These are phyloP conservation scores for Bothriochloa decipiens DNA, from an alignment of 176 grass and related monocot species.

Conservation along the genomic window DNA sequence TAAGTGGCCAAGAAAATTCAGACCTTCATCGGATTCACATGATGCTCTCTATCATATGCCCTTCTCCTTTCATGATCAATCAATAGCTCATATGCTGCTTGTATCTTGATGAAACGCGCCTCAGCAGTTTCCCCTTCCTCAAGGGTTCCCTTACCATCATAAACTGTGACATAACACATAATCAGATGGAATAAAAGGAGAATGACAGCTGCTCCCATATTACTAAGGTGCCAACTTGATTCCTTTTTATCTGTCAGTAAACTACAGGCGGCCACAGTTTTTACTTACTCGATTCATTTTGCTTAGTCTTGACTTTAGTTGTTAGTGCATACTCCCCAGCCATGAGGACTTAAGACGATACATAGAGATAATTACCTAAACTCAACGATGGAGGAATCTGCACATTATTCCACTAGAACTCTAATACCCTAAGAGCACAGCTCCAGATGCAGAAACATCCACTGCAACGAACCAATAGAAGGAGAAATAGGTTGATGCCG, in stretches of 20 bases:
- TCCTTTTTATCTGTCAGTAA: not conserved
- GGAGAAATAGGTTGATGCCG: no score
- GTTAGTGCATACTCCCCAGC: not conserved
- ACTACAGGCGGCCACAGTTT: not conserved
- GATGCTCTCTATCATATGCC: conserved; percentile 81
- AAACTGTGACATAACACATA: conserved; percentile 60
- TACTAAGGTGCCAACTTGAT: not conserved
- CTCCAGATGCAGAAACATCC: not conserved
- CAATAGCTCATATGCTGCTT: conserved; percentile 97
- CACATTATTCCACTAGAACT: not conserved
- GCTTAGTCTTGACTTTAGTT: not conserved
- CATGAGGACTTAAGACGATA: not conserved
- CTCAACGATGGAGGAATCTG: not conserved
- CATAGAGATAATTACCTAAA: not conserved
- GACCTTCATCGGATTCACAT: conserved; percentile 97
- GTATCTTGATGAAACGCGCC: conserved; percentile 98
- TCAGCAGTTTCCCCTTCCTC: conserved; percentile 94
- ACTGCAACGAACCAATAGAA: not conserved
- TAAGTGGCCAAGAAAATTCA: conserved; percentile 23
- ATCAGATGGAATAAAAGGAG: conserved; percentile 44
- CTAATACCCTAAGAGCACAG: conserved; percentile 2
- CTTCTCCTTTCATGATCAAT: conserved; percentile 80
- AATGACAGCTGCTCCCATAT: not conserved
- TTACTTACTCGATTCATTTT: conserved; percentile 1
- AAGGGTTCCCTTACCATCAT: conserved; percentile 90